Evolutionary conservation across 2,329 filamentous ascomycete species (phyloP).

Genomic region (Monosporascus sp.): DNA sequence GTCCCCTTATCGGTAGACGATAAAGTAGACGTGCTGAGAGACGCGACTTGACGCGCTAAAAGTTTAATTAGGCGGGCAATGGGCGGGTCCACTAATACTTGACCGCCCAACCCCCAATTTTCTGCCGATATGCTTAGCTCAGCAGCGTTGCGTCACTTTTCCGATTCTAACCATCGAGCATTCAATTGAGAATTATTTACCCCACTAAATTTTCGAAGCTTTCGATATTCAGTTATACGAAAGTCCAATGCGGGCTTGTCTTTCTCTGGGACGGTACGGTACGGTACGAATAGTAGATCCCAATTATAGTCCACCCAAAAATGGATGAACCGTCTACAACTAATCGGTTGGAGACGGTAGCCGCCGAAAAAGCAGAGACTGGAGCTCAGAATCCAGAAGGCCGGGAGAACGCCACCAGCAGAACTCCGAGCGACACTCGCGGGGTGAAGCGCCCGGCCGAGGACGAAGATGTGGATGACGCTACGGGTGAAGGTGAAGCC

Average conservation of each 20-base stretch:
- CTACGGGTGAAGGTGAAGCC: slow-evolving; percentile 46
- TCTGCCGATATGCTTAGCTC: not conserved
- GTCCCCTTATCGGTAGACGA: not conserved
- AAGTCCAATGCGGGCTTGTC: too few relatives aligned
- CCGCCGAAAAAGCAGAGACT: slow-evolving; percentile 7
- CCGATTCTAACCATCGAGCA: too few relatives aligned
- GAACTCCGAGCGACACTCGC: slow-evolving; percentile 2
- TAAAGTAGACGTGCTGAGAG: not conserved
- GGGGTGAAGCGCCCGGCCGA: slow-evolving; percentile 31
- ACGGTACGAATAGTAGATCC: too few relatives aligned
- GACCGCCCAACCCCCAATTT: not conserved
- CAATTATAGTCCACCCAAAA: not conserved
- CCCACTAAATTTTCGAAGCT: slow-evolving; percentile 1
- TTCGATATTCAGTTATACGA: too few relatives aligned
- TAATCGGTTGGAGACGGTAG: slow-evolving; percentile 1
- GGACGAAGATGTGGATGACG: slow-evolving; percentile 25
- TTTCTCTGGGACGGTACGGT: too few relatives aligned
- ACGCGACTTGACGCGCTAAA: slow-evolving; percentile 3
- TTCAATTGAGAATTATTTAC: not conserved
- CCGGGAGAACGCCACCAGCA: slow-evolving; percentile 1
- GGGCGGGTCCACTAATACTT: too few relatives aligned
- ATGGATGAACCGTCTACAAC: not conserved
- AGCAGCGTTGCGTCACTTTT: not conserved
- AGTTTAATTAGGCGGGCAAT: not conserved
- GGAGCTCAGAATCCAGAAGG: slow-evolving; percentile 5